These are phyloP conservation scores for Polytrichum formosum DNA, from an alignment of 225 moss, liverwort and hornwort species.

Conservation along the genomic window DNA sequence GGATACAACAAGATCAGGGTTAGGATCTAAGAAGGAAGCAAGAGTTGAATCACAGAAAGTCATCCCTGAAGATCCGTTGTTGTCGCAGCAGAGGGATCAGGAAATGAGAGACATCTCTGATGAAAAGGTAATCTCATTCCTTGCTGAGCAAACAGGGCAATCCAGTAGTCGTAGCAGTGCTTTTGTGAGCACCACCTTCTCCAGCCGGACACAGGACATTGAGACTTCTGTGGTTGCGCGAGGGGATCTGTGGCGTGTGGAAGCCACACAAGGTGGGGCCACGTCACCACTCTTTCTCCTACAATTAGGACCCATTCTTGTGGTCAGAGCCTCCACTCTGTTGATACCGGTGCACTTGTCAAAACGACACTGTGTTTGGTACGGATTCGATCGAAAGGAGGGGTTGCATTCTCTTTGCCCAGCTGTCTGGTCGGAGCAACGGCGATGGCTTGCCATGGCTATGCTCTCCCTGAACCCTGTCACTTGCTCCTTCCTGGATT, in stretches of 20 bases:
- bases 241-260: slow-evolving; percentile 73
- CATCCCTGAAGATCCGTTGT: slow-evolving; percentile 11
- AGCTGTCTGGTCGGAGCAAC: slow-evolving; percentile 78
- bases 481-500: slow-evolving; percentile 67
- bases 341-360: slow-evolving; percentile 67
- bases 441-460: slow-evolving; percentile 78
- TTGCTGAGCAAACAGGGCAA: slow-evolving; percentile 31
- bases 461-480: slow-evolving; percentile 73
- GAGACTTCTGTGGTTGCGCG: slow-evolving; percentile 72
- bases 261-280: slow-evolving; percentile 68
- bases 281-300: slow-evolving; percentile 59
- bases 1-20: slow-evolving; percentile 10
- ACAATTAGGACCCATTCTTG: slow-evolving; percentile 67
- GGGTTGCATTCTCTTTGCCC: slow-evolving; percentile 73
- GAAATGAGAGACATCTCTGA: slow-evolving; percentile 32
- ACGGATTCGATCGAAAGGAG: slow-evolving; percentile 79
- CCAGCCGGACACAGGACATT: slow-evolving; percentile 65
- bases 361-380: slow-evolving; percentile 69
- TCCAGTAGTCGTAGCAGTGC: slow-evolving; percentile 55
- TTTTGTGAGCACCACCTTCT: slow-evolving; percentile 66
- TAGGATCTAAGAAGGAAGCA: slow-evolving; percentile 13
- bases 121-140: slow-evolving; percentile 28
- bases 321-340: slow-evolving; percentile 74
- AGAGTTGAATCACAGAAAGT: slow-evolving; percentile 7
- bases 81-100: slow-evolving; percentile 14